These are phyloP conservation scores for Pseudofabraea citricarpa DNA, from an alignment of 2,329 filamentous ascomycete species.

Conservation along the genomic window DNA sequence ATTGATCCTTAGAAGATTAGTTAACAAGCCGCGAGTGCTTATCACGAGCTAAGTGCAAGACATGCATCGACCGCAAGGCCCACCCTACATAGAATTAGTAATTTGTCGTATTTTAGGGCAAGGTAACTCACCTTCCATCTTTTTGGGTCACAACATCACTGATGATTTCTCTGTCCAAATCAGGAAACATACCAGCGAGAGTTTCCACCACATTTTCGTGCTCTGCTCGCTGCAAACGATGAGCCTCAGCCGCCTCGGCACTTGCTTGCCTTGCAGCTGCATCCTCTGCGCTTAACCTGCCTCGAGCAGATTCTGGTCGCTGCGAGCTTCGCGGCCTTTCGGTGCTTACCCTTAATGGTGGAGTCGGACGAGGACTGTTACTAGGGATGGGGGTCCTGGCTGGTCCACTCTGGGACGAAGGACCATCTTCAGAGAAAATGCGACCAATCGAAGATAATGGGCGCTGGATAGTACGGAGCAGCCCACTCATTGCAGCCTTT, in stretches of 20 bases:
- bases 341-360: constrained; percentile 21
- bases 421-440: constrained; percentile 75
- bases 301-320: constrained; percentile 13
- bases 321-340: constrained; percentile 19
- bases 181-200: constrained; percentile 92
- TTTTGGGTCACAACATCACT: constrained; percentile 96
- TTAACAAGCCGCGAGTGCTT: no score
- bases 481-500: constrained; percentile 73
- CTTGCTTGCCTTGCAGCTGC: constrained; percentile 86
- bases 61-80: constrained; percentile 83
- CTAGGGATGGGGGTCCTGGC: constrained; percentile 40
- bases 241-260: constrained; percentile 82
- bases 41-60: constrained; percentile 53
- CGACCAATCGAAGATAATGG: constrained; percentile 88
- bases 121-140: constrained; percentile 71
- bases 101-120: not conserved
- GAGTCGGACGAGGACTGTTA: constrained; percentile 31
- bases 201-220: constrained; percentile 92
- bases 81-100: constrained; percentile 49
- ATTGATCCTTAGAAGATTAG: no score
- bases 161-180: constrained; percentile 89
- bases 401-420: constrained; percentile 27
- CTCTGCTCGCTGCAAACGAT: constrained; percentile 76
- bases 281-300: constrained; percentile 67
- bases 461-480: constrained; percentile 85